Percentiles rank a stretch among this genome's conserved stretches.
phyloP scores from a whole-genome alignment of 371 early-diverging fungal genomes.

The Mortierella sp. region DNA sequence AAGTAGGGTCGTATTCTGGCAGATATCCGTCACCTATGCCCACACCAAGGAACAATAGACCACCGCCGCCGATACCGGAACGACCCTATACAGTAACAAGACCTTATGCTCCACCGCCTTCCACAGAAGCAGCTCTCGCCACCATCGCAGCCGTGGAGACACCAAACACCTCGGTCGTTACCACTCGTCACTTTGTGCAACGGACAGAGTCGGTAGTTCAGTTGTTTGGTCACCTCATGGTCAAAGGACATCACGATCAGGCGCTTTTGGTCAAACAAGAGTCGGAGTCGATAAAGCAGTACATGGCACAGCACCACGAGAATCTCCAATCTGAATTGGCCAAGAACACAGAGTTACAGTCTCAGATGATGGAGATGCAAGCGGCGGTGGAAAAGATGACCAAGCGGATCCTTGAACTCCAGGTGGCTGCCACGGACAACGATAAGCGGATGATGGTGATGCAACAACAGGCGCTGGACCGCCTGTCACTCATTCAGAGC shows the following conservation, averaged over 20 bases:
- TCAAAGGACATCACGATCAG: not conserved
- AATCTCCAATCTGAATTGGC: not conserved
- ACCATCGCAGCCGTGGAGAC: not conserved
- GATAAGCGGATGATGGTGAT: not conserved
- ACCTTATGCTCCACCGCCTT: not conserved
- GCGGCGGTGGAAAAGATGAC: not conserved
- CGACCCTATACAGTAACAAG: not conserved
- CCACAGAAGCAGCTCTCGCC: not conserved
- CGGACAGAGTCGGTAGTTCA: not conserved
- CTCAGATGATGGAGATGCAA: not conserved
- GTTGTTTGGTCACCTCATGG: not conserved
- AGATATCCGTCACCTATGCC: not conserved
- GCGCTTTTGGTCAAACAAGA: not conserved
- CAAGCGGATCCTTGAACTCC: not conserved
- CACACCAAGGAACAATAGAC: not conserved
- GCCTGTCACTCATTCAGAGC: not conserved
- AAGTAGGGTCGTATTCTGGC: not conserved
- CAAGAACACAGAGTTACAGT: conserved; percentile 4
- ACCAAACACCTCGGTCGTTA: not conserved
- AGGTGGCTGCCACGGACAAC: not conserved
- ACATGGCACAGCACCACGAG: not conserved
- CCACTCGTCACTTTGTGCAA: not conserved
- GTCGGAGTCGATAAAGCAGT: not conserved
- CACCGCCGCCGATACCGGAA: not conserved
- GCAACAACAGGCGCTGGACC: conserved; percentile 12